These are phyloP conservation scores for Sarocladiaceae sp. DNA, from an alignment of 2,329 filamentous ascomycete species.

Conservation along the genomic window DNA sequence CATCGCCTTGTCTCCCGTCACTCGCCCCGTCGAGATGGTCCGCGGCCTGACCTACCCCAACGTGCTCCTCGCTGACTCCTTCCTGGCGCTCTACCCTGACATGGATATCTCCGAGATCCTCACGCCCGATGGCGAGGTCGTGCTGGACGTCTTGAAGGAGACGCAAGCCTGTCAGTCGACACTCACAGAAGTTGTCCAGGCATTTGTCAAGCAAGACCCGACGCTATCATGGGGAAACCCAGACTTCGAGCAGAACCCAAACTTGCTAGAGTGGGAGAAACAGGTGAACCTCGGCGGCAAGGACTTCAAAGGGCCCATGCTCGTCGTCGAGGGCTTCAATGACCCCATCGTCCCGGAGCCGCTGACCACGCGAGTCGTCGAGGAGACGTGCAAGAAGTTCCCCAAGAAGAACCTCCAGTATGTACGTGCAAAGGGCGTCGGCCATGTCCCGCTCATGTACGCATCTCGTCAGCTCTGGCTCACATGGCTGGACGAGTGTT, in stretches of 20 bases:
- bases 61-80: conserved; percentile 12
- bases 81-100: conserved; percentile 13
- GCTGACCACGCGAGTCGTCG: conserved; percentile 13
- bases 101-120: conserved; percentile 14
- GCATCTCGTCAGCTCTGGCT: conserved; percentile 19
- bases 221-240: conserved; percentile 10
- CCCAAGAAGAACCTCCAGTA: conserved; percentile 14
- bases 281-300: conserved; percentile 22
- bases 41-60: conserved; percentile 7
- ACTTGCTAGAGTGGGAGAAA: conserved; percentile 15
- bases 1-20: conserved; percentile 23
- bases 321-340: conserved; percentile 28
- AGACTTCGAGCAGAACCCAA: conserved; percentile 7
- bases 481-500: conserved; percentile 18
- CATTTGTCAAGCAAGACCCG: conserved; percentile 9
- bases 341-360: conserved; percentile 16
- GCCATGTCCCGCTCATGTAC: conserved; percentile 14
- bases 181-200: not conserved
- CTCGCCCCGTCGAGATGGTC: conserved; percentile 16
- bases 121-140: conserved; percentile 9
- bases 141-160: conserved; percentile 12
- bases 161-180: conserved; percentile 12
- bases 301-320: conserved; percentile 27
- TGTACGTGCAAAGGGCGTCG: conserved; percentile 14
- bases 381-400: conserved; percentile 15